A percentile compares a stretch with the other conserved stretches of the same genome.
Evolutionary conservation across 106 monocot genomes (phyloP).

Genomic region (Dioscorea zingiberensis): DNA sequence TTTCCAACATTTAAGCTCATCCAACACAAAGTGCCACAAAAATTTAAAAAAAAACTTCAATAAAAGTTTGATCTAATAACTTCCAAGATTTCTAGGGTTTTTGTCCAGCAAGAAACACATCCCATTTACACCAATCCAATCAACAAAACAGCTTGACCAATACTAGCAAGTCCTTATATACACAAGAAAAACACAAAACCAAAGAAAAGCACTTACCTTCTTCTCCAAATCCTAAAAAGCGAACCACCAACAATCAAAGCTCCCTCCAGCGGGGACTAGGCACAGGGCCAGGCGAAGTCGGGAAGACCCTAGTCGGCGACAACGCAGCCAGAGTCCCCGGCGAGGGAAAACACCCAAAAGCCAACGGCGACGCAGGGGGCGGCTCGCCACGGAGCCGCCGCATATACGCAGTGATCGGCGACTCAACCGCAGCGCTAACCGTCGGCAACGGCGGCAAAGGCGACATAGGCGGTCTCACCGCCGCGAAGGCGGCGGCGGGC

Average conservation of each 20-base stretch:
- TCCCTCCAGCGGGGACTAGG: conserved; percentile 7
- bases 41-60: too few species aligned
- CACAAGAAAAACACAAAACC: too few species aligned
- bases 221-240: too few species aligned
- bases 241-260: not conserved
- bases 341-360: not conserved
- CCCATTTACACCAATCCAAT: too few species aligned
- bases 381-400: conserved; percentile 2
- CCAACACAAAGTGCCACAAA: too few species aligned
- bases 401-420: conserved; percentile 17
- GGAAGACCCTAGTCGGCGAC: conserved; percentile 2
- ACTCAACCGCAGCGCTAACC: conserved; percentile 9
- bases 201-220: not conserved
- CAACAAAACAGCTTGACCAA: too few species aligned
- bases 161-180: too few species aligned
- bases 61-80: too few species aligned
- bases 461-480: not conserved
- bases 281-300: conserved; percentile 6
- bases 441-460: conserved; percentile 8
- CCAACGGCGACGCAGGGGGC: conserved; percentile 8
- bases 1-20: too few species aligned
- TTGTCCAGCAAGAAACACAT: too few species aligned
- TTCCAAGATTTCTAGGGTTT: too few species aligned
- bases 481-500: not conserved
- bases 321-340: not conserved